Base-by-base conservation (phyloP, 306 rosid species). In the Delonix regia region DNA sequence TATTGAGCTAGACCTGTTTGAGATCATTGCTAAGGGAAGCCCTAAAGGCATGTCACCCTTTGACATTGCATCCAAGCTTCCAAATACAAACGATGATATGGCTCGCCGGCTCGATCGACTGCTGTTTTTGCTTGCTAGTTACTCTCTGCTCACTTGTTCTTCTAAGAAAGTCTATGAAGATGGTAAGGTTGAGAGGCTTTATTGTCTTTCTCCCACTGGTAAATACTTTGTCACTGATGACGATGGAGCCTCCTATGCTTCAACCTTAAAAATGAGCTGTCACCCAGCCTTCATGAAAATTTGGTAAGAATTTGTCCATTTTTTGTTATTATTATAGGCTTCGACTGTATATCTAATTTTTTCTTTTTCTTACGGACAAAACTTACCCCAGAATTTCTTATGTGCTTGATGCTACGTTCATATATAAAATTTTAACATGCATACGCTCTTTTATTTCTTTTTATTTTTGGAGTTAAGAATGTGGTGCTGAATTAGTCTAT, bases 21-120 rank as follows among this genome's bases (percentile, higher is more conserved):
- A 63, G 47, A 34, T 63, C 47, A 63, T 63, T 63, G 45, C 4
- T 18, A 7, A 63, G 27, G 69, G 71, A 30, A 34, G 59, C 71
- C 71, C 71, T 3, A 9, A 56, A 41, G 60, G 33, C 33, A 19
- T 61, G 61, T 60, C 79, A 18, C 33, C 79, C 19, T 44, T 60
- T 74, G 47, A 74, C 8, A 74, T 74, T 74, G 71, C 79, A 28
- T 44, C 70, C 15, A 48, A 74, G 15, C 79, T 74, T 74, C 27
- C 70, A 19, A 18, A 53, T 67, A 3, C 41, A 45, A 30, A 45
- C 2, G 5, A 19, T 0, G 33, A 74, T 3, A 9, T 60, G 0
- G 28, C 44, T 4, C 11, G 19, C 5, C 47, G 25, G 15, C 61
- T 75, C 0, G 61, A 75, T 21, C 71, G 79, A 5, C n/a, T 75